Base-by-base conservation (phyloP, 1,284 basidiomycete species). In the Veloporphyrellus conicus region DNA sequence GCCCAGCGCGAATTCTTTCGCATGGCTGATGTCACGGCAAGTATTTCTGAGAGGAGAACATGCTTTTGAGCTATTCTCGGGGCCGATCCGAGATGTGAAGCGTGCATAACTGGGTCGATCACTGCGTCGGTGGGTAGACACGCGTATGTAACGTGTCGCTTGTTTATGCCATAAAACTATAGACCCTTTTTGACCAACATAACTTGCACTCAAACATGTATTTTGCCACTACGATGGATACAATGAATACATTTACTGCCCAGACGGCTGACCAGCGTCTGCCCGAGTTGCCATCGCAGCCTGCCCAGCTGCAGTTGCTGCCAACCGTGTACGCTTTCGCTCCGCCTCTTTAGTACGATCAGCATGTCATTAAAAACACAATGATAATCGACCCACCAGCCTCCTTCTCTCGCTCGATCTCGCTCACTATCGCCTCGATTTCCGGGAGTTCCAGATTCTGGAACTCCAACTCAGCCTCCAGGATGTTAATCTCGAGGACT, bases 1-100 rank as follows among this genome's bases (percentile, higher is more conserved):
- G 92, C 86, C 93, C 93, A 95, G 42, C 93, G 82, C 41, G 92
- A 91, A 70, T 95, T 95, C 72, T 94, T 92, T 66, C 95, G 89
- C 91, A 99, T 96, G n/a, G 84, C 80, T 4, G 93, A 92, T 34
- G 93, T 96, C 57, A 99, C 90, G 11, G 91, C 78, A 47, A 94
- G 78, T 54, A 97, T 90, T 75, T 98, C 94, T 32, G 90, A 84
- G 53, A 86, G 78, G 22, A 95, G 68, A 39, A 94, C 80, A 76
- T 94, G 90, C 51, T 83, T 82, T 31, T 75, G 70, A 31, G 84
- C 79, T 43, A 83, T 41, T 39, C 41, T 50, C 14, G 51, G 23
- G 5, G 49, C 54, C 35, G 61, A 48, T 42, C 9, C 45, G 20
- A 27, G 25, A 38, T 48, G 32, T 27, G 53, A 36, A 34, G 58